phyloP scores from a whole-genome alignment of 805 yeast species.

The Vanderwaltozyma polyspora region DNA sequence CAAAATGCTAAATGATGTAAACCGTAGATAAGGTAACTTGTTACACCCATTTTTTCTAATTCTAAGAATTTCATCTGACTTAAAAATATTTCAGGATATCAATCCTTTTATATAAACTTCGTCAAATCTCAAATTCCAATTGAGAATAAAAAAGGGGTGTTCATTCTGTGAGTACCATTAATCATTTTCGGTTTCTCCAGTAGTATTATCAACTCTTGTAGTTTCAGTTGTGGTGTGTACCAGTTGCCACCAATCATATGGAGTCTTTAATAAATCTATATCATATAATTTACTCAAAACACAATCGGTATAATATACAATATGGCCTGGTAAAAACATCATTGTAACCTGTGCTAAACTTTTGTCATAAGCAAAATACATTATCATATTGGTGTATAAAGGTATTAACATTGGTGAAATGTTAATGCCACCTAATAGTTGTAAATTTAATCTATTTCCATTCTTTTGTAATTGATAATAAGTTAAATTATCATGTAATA shows the following conservation, averaged over 20 bases:
- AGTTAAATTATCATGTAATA: constrained; percentile 20
- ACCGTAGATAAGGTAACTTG: no score
- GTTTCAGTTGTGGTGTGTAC: no score
- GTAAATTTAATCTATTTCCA: constrained; percentile 11
- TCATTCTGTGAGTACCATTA: no score
- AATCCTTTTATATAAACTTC: no score
- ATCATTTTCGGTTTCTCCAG: no score
- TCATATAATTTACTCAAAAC: constrained; percentile 17
- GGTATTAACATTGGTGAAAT: constrained; percentile 15
- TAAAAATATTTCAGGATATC: no score
- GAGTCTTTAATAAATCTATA: constrained; percentile 19
- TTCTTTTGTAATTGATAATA: constrained; percentile 18
- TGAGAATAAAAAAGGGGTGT: no score
- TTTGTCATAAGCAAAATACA: constrained; percentile 12
- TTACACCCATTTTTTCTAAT: no score
- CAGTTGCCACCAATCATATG: constrained; percentile 20
- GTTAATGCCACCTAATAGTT: constrained; percentile 15
- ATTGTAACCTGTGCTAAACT: constrained; percentile 14
- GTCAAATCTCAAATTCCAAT: no score
- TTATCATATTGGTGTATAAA: constrained; percentile 13
- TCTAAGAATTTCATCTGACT: no score
- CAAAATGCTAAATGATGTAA: no score
- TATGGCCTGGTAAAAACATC: constrained; percentile 23
- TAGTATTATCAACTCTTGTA: no score
- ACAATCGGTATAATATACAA: constrained; percentile 20